Evolutionary conservation across 148 eudicot genomes (phyloP), one percentile per base, ranked within the genome.

Genomic region (Amaranthus hypochondriacus): DNA sequence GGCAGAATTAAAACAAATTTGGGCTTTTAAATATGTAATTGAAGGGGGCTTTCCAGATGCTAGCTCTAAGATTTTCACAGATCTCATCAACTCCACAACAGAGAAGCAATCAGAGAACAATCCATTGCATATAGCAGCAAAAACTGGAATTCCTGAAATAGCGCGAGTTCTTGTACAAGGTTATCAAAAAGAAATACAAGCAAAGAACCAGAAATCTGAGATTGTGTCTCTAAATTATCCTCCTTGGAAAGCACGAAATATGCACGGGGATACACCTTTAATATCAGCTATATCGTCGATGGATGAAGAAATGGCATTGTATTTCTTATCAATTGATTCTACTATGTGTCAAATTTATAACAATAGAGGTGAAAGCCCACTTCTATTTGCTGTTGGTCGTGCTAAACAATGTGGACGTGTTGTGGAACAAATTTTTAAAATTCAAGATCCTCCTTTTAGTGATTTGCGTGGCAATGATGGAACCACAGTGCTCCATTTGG

Each of bases 71-170:
- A 5, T 52, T 0, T 73, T 73, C 7, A 64, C 4, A 52, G 4
- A 63, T 1, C 13, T 42, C 4, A 6, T 63, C 1, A 7, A 6
- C 5, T 9, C 2, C 10, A 62, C 18, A 5, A 21, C 47, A 42
- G 48, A 63, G 0, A n/a, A 13, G 15, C 0, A 18, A 18, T 0
- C 0, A 5, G 11, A 3, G 0, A 48, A 53, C 48, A 78, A 68
- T 28, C 57, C 63, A 8, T 14, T 78, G 48, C 81, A 78, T 9
- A 14, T 48, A 11, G 61, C 70, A 2, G 67, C 61, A 14, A 58
- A 6, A 47, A 5, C 21, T 8, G 6, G 10, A 8, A 62, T 9
- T 28, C 4, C 18, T 3, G 66, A 71, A 3, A 6, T 77, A 1
- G 57, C 15, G 7, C 71, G 66, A 61, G 3, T 48, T 12, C 21